These are phyloP conservation scores for Paecilomyces variotii DNA, from an alignment of 2,329 filamentous ascomycete species.

Conservation along the genomic window DNA sequence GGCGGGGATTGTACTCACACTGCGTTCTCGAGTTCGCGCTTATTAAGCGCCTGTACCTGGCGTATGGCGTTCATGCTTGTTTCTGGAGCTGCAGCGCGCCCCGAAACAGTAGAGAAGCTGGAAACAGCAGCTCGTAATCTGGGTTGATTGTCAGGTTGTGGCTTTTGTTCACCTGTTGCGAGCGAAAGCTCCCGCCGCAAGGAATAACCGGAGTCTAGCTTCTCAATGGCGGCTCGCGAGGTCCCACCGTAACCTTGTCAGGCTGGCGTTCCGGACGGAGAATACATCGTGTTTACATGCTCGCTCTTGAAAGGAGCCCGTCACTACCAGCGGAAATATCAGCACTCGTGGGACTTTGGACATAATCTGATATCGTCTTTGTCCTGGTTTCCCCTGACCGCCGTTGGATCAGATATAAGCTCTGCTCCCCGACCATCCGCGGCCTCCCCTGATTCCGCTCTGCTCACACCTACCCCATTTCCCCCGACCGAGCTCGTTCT, in stretches of 20 bases:
- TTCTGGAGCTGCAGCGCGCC: background rate
- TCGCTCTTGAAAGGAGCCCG: background rate
- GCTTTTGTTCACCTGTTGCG: background rate
- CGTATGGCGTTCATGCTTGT: conserved; percentile 83
- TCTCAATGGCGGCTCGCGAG: background rate
- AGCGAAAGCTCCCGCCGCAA: conserved; percentile 1
- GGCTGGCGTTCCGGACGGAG: background rate
- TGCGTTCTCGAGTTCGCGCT: conserved; percentile 84
- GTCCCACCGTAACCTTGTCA: background rate
- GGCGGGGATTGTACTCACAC: conserved; percentile 48
- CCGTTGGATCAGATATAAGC: background rate
- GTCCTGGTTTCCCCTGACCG: background rate
- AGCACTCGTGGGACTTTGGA: background rate
- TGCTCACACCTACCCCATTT: conserved; percentile 8
- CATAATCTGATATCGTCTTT: background rate
- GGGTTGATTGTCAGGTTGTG: background rate
- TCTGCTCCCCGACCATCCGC: background rate
- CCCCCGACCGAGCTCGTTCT: conserved; percentile 5
- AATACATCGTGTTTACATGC: background rate
- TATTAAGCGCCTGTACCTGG: conserved; percentile 86
- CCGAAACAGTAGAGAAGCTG: background rate
- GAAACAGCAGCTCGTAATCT: background rate
- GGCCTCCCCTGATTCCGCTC: conserved; percentile 23
- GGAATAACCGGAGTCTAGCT: background rate
- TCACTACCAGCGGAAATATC: background rate